phyloP scores from a whole-genome alignment of 2,329 filamentous ascomycete genomes.

The Fusarium setosum region DNA sequence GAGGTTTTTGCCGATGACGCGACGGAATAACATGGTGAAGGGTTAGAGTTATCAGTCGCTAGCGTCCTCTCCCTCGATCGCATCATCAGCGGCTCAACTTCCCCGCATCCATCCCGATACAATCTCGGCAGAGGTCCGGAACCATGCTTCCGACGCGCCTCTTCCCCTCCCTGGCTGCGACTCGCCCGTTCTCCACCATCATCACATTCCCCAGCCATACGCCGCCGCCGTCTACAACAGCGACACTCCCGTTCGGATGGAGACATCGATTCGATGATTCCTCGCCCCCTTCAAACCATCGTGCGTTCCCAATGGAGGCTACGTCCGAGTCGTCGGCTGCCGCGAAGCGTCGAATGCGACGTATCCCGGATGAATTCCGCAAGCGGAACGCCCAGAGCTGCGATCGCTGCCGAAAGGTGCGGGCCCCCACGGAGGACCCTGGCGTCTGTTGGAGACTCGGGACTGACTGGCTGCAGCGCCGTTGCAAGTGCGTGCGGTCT shows the following conservation, averaged over 20 bases:
- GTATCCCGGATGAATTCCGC: slow-evolving; percentile 49
- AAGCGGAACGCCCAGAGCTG: slow-evolving; percentile 51
- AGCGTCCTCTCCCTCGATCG: background rate
- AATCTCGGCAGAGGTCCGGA: slow-evolving; percentile 24
- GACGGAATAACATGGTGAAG: slow-evolving; percentile 10
- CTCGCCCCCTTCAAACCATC: background rate
- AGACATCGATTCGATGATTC: slow-evolving; percentile 33
- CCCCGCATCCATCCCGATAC: slow-evolving; percentile 10
- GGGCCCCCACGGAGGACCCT: background rate
- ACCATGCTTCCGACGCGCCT: slow-evolving; percentile 26
- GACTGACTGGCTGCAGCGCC: slow-evolving; percentile 35
- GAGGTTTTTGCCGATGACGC: background rate
- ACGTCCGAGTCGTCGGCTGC: slow-evolving; percentile 36
- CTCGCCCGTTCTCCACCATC: background rate
- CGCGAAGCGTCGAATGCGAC: slow-evolving; percentile 44
- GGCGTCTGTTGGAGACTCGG: background rate
- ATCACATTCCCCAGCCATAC: background rate
- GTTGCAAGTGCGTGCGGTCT: slow-evolving; percentile 50
- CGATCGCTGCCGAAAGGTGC: slow-evolving; percentile 49
- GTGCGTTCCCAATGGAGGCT: background rate
- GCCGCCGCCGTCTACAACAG: too few species aligned
- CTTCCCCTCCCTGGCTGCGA: background rate
- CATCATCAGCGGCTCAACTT: slow-evolving; percentile 7
- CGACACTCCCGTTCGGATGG: slow-evolving; percentile 9
- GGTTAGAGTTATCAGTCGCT: background rate